Evolutionary conservation across 2,329 filamentous ascomycete species (phyloP).

Genomic region (Colletotrichum melonis): DNA sequence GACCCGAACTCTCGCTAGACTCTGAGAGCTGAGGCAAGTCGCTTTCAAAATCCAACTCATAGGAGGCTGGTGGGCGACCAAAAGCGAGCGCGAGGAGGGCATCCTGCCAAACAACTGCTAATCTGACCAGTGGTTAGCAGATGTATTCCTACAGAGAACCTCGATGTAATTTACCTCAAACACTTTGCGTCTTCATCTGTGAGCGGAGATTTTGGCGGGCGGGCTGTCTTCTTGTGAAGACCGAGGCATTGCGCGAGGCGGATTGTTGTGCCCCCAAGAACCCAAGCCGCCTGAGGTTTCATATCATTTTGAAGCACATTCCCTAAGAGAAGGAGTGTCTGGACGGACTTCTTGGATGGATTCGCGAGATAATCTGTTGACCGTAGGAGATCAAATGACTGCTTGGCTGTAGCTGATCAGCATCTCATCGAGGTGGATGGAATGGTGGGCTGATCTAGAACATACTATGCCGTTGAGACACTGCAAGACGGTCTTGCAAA

Average conservation of each 20-base stretch:
- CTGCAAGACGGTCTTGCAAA: background rate
- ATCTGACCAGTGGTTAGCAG: background rate
- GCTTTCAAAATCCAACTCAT: background rate
- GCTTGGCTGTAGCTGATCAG: background rate
- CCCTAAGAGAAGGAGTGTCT: slow-evolving; percentile 7
- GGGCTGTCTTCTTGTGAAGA: background rate
- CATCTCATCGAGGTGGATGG: background rate
- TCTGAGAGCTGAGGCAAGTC: background rate
- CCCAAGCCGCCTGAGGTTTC: slow-evolving; percentile 34
- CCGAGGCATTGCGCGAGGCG: slow-evolving; percentile 27
- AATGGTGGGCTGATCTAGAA: background rate
- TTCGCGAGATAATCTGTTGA: background rate
- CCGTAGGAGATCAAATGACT: background rate
- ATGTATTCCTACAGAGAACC: background rate
- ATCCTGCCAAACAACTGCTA: background rate
- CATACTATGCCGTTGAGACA: background rate
- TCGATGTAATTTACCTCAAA: background rate
- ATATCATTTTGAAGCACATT: slow-evolving; percentile 32
- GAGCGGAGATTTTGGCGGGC: background rate
- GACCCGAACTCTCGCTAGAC: background rate
- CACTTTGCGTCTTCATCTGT: background rate
- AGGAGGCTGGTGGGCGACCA: background rate
- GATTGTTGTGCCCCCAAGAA: slow-evolving; percentile 25
- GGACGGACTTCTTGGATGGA: background rate
- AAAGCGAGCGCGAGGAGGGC: background rate